Evolutionary conservation across 257 asterid species (phyloP).

Genomic region (Solanum infundibuliforme): DNA sequence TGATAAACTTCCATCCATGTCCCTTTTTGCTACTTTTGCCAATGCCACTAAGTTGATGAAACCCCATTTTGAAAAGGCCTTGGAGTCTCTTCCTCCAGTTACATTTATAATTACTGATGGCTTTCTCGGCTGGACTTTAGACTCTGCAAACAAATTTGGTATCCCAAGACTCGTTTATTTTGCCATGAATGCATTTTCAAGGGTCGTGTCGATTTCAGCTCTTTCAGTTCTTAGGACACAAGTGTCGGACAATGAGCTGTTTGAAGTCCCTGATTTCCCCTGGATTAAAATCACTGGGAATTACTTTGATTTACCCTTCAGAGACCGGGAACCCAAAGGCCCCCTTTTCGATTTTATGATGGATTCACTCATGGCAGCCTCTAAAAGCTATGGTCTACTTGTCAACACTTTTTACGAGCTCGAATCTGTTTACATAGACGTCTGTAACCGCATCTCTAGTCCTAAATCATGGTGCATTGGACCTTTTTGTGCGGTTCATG

Average conservation of each 20-base stretch:
- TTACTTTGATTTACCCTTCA: constrained; percentile 26
- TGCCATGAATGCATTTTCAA: constrained; percentile 37
- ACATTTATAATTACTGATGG: constrained; percentile 53
- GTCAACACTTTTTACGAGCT: constrained; percentile 52
- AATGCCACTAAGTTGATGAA: constrained; percentile 29
- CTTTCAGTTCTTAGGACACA: neutral
- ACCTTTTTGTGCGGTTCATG: no score
- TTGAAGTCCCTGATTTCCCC: constrained; percentile 26
- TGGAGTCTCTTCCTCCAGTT: constrained; percentile 8
- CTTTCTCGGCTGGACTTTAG: constrained; percentile 55
- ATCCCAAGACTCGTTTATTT: constrained; percentile 39
- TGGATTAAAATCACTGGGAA: constrained; percentile 40
- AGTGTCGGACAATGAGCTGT: constrained; percentile 28
- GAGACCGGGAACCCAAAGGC: constrained; percentile 16
- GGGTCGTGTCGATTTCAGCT: neutral
- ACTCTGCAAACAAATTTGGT: constrained; percentile 28
- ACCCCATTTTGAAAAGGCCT: constrained; percentile 37
- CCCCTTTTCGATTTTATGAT: constrained; percentile 18
- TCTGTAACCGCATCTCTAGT: no score
- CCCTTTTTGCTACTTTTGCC: constrained; percentile 34
- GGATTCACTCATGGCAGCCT: neutral
- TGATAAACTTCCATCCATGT: constrained; percentile 51
- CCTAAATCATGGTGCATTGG: no score
- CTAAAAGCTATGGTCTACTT: constrained; percentile 36
- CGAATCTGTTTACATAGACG: constrained; percentile 3